Conservation (phyloP, 148 eudicot genomes). For the Vaccinium macrocarpon region DNA sequence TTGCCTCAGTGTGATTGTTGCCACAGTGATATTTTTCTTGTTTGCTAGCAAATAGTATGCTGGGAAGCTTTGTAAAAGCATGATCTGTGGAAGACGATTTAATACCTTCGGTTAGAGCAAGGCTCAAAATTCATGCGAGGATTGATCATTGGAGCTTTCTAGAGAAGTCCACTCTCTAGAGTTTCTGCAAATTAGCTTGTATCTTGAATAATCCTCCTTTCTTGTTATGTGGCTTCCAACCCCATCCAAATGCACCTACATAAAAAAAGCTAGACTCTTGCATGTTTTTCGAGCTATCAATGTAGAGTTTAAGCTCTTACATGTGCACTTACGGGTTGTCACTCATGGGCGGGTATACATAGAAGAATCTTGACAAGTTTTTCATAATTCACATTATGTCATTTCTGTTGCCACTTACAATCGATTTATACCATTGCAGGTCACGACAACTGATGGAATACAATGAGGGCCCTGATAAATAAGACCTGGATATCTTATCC, state of each 20-base stretch:
- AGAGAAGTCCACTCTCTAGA: neutral
- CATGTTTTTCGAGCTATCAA: neutral
- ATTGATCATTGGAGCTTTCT: neutral
- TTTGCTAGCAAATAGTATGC: neutral
- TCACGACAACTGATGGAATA: slow-evolving; percentile 45
- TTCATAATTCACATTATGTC: neutral
- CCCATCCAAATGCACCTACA: neutral
- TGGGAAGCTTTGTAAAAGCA: neutral
- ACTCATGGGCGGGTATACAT: neutral
- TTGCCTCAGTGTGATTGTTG: neutral
- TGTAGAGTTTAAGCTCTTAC: neutral
- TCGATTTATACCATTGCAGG: slow-evolving; percentile 30
- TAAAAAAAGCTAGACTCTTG: neutral
- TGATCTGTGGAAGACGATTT: neutral
- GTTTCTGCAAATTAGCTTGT: neutral
- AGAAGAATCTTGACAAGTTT: neutral
- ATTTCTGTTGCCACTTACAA: neutral
- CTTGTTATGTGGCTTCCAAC: neutral
- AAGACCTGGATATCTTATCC: slow-evolving; percentile 19
- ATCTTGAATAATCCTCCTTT: neutral
- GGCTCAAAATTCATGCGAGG: neutral
- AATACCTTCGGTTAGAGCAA: neutral
- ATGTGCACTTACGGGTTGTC: neutral
- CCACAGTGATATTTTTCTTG: neutral
- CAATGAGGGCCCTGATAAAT: slow-evolving; percentile 30